Evolutionary conservation across 2,329 filamentous ascomycete genomes (phyloP).

Genomic region (Colletotrichum sp.): DNA sequence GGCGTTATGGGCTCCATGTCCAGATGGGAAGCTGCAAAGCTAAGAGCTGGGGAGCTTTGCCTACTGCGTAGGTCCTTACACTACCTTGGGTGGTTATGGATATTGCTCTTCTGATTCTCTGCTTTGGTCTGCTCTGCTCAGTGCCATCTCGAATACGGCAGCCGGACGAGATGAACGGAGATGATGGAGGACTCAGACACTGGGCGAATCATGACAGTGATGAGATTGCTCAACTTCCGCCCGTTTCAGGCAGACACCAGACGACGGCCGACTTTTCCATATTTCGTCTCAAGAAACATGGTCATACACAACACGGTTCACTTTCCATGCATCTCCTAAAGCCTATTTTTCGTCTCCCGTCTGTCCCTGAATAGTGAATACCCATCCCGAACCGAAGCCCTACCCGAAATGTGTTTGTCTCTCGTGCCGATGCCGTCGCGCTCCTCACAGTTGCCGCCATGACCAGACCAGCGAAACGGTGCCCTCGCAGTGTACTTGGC

Average conservation of each 20-base stretch:
- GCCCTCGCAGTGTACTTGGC: background rate
- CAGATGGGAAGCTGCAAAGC: background rate
- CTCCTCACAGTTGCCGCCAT: background rate
- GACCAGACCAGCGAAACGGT: background rate
- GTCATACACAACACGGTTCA: background rate
- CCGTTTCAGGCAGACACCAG: conserved; percentile 13
- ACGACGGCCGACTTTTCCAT: background rate
- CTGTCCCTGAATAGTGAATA: background rate
- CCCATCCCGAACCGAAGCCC: background rate
- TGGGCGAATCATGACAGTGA: background rate
- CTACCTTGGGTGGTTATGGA: too few species aligned
- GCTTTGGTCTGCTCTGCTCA: background rate
- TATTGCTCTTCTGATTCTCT: background rate
- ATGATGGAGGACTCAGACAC: background rate
- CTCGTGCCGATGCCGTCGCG: background rate
- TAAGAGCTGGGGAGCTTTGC: background rate
- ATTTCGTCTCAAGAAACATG: background rate
- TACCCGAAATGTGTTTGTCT: background rate
- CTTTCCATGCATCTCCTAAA: background rate
- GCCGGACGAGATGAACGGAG: background rate
- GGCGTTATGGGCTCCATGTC: background rate
- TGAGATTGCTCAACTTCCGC: background rate
- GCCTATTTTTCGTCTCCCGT: background rate
- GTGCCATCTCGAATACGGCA: background rate
- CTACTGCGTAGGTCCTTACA: background rate